These are phyloP conservation scores for Scheffersomyces insectosa DNA, from an alignment of 1,139 yeast species.

Conservation along the genomic window DNA sequence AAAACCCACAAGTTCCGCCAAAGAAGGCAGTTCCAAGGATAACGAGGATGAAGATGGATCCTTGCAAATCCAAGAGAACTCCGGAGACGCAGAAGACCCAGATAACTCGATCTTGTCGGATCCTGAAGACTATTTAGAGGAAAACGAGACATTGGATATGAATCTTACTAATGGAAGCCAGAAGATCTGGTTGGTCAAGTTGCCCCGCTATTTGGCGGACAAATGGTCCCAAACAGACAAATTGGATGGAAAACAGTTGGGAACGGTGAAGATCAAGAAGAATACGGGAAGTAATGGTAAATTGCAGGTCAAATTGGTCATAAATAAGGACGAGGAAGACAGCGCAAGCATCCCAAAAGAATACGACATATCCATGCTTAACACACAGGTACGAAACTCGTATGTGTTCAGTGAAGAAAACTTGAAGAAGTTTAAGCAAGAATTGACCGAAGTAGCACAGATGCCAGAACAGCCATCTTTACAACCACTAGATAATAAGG, in stretches of 20 bases:
- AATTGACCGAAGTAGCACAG: constrained; percentile 48
- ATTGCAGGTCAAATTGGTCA: constrained; percentile 57
- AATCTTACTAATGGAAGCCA: constrained; percentile 54
- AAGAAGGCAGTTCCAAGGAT: constrained; percentile 2
- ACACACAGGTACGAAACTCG: constrained; percentile 79
- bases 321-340: constrained; percentile 34
- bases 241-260: constrained; percentile 73
- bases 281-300: constrained; percentile 39
- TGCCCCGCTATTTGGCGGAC: constrained; percentile 85
- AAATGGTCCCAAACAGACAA: constrained; percentile 70
- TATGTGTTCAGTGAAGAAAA: constrained; percentile 92
- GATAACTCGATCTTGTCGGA: constrained; percentile 38
- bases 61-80: constrained; percentile 7
- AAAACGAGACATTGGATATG: constrained; percentile 64
- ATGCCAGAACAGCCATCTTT: constrained; percentile 51
- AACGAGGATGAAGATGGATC: constrained; percentile 7
- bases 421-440: constrained; percentile 65
- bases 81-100: constrained; percentile 25
- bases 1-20: constrained; percentile 6
- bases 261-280: constrained; percentile 72
- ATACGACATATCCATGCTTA: constrained; percentile 76
- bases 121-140: constrained; percentile 51
- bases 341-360: constrained; percentile 69
- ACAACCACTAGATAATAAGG: constrained; percentile 32
- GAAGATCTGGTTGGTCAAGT: constrained; percentile 88